phyloP scores from a whole-genome alignment of 1,284 basidiomycete genomes.

The Ceraceosorus guamensis region DNA sequence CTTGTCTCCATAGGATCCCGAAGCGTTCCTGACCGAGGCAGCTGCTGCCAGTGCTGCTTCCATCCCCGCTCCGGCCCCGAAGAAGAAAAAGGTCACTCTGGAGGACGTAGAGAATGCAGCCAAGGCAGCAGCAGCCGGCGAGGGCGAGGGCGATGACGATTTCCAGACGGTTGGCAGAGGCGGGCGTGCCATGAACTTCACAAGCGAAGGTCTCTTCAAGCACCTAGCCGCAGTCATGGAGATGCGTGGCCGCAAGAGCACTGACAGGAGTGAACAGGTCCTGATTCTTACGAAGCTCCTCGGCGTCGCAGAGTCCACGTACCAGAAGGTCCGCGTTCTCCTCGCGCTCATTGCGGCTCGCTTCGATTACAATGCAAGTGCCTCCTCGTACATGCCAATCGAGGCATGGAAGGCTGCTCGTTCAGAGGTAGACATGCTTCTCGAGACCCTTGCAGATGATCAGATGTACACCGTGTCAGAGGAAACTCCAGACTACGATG shows the following conservation, averaged over 20 bases:
- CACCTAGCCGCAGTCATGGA: constrained; percentile 85
- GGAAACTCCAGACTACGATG: constrained; percentile 85
- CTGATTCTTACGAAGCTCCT: constrained; percentile 81
- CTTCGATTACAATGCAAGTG: constrained; percentile 91
- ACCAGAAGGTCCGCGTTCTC: constrained; percentile 89
- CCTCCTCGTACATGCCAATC: constrained; percentile 77
- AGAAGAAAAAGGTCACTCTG: constrained; percentile 48
- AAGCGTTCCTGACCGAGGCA: constrained; percentile 68
- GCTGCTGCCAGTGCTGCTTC: constrained; percentile 51
- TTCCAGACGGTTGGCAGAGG: constrained; percentile 90
- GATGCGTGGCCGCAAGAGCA: constrained; percentile 93
- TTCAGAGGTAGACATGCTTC: constrained; percentile 77
- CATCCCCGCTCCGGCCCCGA: constrained; percentile 26
- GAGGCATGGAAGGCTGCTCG: constrained; percentile 86
- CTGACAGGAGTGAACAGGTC: constrained; percentile 90
- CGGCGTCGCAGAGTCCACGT: constrained; percentile 69
- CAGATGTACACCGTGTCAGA: constrained; percentile 70
- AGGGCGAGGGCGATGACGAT: constrained; percentile 57
- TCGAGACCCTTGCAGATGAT: constrained; percentile 68
- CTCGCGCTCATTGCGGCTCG: constrained; percentile 87
- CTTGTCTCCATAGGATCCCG: constrained; percentile 65
- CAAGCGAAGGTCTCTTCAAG: constrained; percentile 86
- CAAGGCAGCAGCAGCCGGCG: constrained; percentile 48
- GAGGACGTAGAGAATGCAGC: constrained; percentile 41
- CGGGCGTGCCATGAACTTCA: constrained; percentile 74